Percentiles rank a stretch among this genome's conserved stretches.
phyloP scores from a whole-genome alignment of 2,329 filamentous ascomycete genomes.

The Atkinsonella texensis region DNA sequence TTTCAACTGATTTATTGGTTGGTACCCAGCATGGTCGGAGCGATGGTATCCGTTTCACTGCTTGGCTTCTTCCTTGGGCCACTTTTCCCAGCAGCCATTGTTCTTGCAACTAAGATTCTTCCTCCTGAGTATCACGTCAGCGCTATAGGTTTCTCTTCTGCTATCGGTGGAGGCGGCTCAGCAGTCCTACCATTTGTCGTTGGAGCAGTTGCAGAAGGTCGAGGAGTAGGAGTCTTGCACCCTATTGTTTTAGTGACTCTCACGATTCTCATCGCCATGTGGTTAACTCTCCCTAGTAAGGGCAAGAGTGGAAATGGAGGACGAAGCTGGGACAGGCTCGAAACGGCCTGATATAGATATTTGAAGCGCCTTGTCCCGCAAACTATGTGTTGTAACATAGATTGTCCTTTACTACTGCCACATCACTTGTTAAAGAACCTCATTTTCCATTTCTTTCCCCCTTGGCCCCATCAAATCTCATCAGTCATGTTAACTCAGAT shows the following conservation, averaged over 20 bases:
- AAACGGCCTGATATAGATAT: too few relatives aligned
- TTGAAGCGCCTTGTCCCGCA: not conserved
- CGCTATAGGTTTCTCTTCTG: slow-evolving; percentile 70
- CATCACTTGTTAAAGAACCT: too few relatives aligned
- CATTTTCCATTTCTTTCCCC: too few relatives aligned
- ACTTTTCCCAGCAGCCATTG: slow-evolving; percentile 63
- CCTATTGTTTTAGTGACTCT: slow-evolving; percentile 41
- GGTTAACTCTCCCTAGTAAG: slow-evolving; percentile 31
- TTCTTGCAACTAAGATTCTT: slow-evolving; percentile 62
- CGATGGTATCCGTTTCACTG: slow-evolving; percentile 56
- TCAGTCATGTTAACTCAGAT: too few relatives aligned
- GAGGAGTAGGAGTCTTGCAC: slow-evolving; percentile 44
- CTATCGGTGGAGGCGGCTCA: slow-evolving; percentile 63
- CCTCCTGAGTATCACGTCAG: slow-evolving; percentile 63
- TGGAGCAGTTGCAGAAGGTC: slow-evolving; percentile 51
- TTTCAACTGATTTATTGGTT: slow-evolving; percentile 72
- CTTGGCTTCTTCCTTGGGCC: slow-evolving; percentile 74
- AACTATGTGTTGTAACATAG: too few relatives aligned
- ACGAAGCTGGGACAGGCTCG: not conserved
- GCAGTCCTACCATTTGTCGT: slow-evolving; percentile 55
- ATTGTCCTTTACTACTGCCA: too few relatives aligned
- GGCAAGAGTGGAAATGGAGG: not conserved
- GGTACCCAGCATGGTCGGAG: slow-evolving; percentile 63
- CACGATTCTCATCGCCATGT: slow-evolving; percentile 30
- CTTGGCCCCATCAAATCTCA: too few relatives aligned